Conservation (phyloP, 768 basidiomycete species). For the Trametes maxima region DNA sequence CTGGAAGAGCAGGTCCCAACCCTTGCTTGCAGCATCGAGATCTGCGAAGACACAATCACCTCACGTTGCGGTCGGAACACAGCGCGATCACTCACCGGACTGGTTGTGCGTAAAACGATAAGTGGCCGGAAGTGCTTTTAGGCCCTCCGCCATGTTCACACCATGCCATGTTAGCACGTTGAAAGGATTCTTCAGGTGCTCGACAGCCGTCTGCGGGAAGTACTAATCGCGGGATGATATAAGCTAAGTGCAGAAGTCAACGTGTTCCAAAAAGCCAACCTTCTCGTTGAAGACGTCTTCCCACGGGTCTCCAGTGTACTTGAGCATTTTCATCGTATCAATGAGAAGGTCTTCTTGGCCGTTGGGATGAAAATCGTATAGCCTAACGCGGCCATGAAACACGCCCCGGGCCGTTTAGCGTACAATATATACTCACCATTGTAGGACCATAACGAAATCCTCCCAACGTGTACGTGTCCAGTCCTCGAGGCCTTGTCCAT, state of each 20-base stretch:
- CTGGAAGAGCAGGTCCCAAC: slow-evolving; percentile 59
- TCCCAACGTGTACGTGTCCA: slow-evolving; percentile 61
- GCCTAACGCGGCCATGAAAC: slow-evolving; percentile 34
- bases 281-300: slow-evolving; percentile 51
- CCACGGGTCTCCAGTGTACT: slow-evolving; percentile 56
- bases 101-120: slow-evolving; percentile 60
- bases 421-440: slow-evolving; percentile 42
- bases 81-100: slow-evolving; percentile 40
- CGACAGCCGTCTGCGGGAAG: slow-evolving; percentile 47
- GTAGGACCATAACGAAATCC: slow-evolving; percentile 56
- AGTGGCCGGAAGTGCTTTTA: slow-evolving; percentile 56
- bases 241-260: not conserved
- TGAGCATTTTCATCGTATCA: slow-evolving; percentile 56
- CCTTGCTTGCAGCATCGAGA: slow-evolving; percentile 49
- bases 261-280: slow-evolving; percentile 27
- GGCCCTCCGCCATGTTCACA: slow-evolving; percentile 59
- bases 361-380: slow-evolving; percentile 56
- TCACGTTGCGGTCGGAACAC: not conserved
- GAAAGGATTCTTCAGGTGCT: slow-evolving; percentile 48
- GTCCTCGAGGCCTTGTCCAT: slow-evolving; percentile 52
- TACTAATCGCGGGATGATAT: slow-evolving; percentile 33
- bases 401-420: not conserved
- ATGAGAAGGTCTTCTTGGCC: slow-evolving; percentile 50
- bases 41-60: slow-evolving; percentile 34
- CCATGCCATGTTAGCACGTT: slow-evolving; percentile 53